These are phyloP conservation scores for Candida pini DNA, from an alignment of 805 yeast genomes.

Conservation along the genomic window DNA sequence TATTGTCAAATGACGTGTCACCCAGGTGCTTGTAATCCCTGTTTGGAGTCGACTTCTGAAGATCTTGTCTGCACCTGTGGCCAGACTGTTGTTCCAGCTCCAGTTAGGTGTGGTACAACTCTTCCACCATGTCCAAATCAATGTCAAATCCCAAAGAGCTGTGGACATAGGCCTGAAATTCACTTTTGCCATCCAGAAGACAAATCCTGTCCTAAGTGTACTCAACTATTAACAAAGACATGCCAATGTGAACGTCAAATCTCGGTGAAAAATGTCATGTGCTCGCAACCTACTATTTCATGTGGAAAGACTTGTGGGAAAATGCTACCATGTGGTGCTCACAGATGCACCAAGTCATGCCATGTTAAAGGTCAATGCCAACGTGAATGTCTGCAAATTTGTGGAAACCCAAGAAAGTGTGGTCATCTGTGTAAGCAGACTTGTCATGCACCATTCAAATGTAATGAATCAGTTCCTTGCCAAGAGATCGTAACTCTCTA, in stretches of 20 bases:
- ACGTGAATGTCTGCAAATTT: constrained; percentile 49
- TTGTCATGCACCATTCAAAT: constrained; percentile 57
- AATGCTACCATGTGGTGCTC: constrained; percentile 41
- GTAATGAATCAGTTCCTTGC: constrained; percentile 52
- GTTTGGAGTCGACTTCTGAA: constrained; percentile 73
- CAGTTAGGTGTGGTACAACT: constrained; percentile 76
- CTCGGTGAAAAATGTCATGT: constrained; percentile 53
- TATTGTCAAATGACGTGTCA: constrained; percentile 69
- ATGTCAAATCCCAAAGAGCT: constrained; percentile 49
- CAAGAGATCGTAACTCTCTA: constrained; percentile 39
- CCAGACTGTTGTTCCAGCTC: constrained; percentile 68
- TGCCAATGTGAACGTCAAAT: constrained; percentile 28
- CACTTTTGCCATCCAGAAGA: constrained; percentile 74
- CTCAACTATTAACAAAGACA: constrained; percentile 31
- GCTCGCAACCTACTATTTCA: constrained; percentile 63
- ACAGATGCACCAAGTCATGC: constrained; percentile 49
- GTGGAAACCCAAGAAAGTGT: constrained; percentile 55
- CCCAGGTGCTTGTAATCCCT: constrained; percentile 73
- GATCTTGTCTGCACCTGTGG: constrained; percentile 82
- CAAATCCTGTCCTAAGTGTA: constrained; percentile 71
- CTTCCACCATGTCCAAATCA: constrained; percentile 61
- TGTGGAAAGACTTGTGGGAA: constrained; percentile 65
- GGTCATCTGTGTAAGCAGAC: constrained; percentile 58
- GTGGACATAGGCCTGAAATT: constrained; percentile 68
- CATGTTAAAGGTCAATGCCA: constrained; percentile 57